Evolutionary conservation across 495 filamentous ascomycete genomes (phyloP).

Genomic region (Pyrenula aspistea): DNA sequence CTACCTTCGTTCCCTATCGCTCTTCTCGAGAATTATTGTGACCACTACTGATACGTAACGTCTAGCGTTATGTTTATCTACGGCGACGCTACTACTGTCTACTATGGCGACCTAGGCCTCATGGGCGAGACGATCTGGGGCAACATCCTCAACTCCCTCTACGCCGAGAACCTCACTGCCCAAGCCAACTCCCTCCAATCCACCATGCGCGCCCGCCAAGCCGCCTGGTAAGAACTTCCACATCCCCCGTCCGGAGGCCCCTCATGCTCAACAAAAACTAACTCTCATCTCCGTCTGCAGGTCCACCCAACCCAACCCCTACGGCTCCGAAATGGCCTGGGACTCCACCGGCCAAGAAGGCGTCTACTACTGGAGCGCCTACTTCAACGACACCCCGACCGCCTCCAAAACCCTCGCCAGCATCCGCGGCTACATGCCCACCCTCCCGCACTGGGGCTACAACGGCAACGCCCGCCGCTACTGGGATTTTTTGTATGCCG

Average conservation of each 20-base stretch:
- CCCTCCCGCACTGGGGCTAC: slow-evolving; percentile 41
- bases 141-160: slow-evolving; percentile 31
- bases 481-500: slow-evolving; percentile 36
- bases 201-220: slow-evolving; percentile 27
- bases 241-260: too few relatives aligned
- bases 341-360: slow-evolving; percentile 44
- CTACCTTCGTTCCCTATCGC: too few relatives aligned
- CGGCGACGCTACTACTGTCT: slow-evolving; percentile 18
- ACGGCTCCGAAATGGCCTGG: slow-evolving; percentile 44
- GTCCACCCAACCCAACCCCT: slow-evolving; percentile 25
- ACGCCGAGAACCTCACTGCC: slow-evolving; percentile 21
- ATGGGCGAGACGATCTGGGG: slow-evolving; percentile 43
- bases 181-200: slow-evolving; percentile 22
- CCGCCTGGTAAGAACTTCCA: slow-evolving; percentile 33
- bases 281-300: too few relatives aligned
- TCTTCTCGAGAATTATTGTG: too few relatives aligned
- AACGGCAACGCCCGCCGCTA: slow-evolving; percentile 41
- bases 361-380: slow-evolving; percentile 39
- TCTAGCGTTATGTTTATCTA: slow-evolving; percentile 3
- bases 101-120: slow-evolving; percentile 23
- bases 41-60: too few relatives aligned
- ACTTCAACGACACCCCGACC: slow-evolving; percentile 29
- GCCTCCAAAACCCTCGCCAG: slow-evolving; percentile 32
- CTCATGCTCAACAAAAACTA: too few relatives aligned
- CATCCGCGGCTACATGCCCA: slow-evolving; percentile 37